Evolutionary conservation across 192 early-diverging fungal genomes (phyloP).

Genomic region (Gigaspora rosea): DNA sequence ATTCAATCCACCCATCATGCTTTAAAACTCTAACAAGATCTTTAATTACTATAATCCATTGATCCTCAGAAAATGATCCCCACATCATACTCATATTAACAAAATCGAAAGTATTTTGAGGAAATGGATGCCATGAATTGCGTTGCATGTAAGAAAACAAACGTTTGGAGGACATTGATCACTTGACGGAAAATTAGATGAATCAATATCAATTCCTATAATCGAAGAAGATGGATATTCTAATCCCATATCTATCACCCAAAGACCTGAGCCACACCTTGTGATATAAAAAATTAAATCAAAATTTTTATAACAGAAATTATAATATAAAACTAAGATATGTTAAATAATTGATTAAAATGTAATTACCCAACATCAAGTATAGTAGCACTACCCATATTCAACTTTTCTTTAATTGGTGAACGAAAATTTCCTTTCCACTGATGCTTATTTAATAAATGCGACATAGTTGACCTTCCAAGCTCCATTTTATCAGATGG

Average conservation of each 20-base stretch:
- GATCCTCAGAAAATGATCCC: conserved; percentile 42
- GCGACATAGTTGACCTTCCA: no score
- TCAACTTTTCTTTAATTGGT: no score
- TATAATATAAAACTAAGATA: no score
- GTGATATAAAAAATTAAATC: no score
- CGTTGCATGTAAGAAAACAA: conserved; percentile 40
- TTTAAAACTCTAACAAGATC: conserved; percentile 59
- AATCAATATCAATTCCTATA: conserved; percentile 49
- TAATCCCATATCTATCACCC: conserved; percentile 50
- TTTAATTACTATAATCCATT: conserved; percentile 47
- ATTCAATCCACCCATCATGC: conserved; percentile 53
- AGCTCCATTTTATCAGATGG: no score
- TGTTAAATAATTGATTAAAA: no score
- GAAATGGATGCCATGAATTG: conserved; percentile 41
- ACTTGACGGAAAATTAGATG: conserved; percentile 40
- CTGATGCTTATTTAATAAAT: no score
- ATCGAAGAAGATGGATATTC: conserved; percentile 47
- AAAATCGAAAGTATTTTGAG: conserved; percentile 56
- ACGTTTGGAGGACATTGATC: conserved; percentile 39
- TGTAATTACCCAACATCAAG: no score
- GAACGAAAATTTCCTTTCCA: no score
- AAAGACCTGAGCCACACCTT: conserved; percentile 33
- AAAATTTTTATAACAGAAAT: no score
- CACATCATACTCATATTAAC: conserved; percentile 52
- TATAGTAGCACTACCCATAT: no score